Percentiles rank a stretch among this genome's conserved stretches.
These are phyloP conservation scores for Geranium incanum DNA, from an alignment of 441 rosid genomes.

Conservation along the genomic window DNA sequence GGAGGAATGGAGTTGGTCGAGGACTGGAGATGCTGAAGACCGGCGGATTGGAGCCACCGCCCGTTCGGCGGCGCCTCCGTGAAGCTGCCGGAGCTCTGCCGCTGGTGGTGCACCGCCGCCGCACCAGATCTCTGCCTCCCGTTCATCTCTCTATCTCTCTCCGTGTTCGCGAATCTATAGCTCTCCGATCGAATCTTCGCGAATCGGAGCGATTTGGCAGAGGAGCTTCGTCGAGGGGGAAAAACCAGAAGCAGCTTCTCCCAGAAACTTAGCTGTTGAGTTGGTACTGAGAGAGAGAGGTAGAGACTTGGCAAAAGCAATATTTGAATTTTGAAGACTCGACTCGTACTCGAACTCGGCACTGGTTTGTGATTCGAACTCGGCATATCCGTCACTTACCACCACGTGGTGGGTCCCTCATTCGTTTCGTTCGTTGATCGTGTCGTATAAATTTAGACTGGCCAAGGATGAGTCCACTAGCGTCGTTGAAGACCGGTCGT, in stretches of 20 bases:
- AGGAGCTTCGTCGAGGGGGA: background rate
- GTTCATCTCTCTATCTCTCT: constrained; percentile 36
- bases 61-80: constrained; percentile 66
- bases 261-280: background rate
- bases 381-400: too few relatives aligned
- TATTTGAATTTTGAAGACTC: background rate
- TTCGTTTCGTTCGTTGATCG: too few relatives aligned
- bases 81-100: constrained; percentile 72
- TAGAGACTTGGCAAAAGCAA: background rate
- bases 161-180: too few relatives aligned
- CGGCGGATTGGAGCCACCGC: constrained; percentile 90
- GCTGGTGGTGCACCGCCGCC: constrained; percentile 70
- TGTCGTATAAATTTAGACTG: too few relatives aligned
- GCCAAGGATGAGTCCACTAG: too few relatives aligned
- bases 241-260: background rate
- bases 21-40: constrained; percentile 76
- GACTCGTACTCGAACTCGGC: background rate
- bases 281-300: background rate
- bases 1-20: constrained; percentile 45
- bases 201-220: background rate
- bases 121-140: constrained; percentile 78
- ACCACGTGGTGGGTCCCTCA: too few relatives aligned
- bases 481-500: too few relatives aligned
- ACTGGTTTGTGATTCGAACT: too few relatives aligned
- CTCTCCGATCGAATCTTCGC: constrained; percentile 9